These are phyloP conservation scores for Phaeosphaeria sp. DNA, from an alignment of 2,329 filamentous ascomycete genomes.

Conservation along the genomic window DNA sequence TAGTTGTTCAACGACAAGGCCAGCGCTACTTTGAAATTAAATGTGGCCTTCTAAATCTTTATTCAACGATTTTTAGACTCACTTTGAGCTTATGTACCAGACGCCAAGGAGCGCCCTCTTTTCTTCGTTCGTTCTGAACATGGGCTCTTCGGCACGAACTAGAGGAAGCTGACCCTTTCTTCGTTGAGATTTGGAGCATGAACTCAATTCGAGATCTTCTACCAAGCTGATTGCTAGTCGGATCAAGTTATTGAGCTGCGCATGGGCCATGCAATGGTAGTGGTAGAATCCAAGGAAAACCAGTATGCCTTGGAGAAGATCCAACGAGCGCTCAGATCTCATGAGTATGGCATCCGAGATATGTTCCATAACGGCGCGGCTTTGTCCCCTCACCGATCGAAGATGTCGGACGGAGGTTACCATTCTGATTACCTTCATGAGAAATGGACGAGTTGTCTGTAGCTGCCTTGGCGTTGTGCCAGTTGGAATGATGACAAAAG, in stretches of 20 bases:
- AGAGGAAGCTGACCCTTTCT: neutral
- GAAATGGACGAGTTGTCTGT: no score
- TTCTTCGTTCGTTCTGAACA: conserved; percentile 1
- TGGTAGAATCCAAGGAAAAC: conserved; percentile 1
- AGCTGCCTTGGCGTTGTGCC: neutral
- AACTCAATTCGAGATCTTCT: neutral
- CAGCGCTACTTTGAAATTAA: neutral
- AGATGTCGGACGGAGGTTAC: no score
- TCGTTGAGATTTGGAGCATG: neutral
- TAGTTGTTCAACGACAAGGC: neutral
- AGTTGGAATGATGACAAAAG: conserved; percentile 1
- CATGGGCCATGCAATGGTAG: neutral
- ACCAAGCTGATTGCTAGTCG: neutral
- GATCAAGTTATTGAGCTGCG: neutral
- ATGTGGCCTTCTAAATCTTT: no score
- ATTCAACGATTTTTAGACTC: neutral
- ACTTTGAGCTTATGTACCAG: neutral
- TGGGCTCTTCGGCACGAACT: neutral
- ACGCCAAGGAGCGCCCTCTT: conserved; percentile 1
- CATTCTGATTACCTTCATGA: no score
- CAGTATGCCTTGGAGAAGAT: neutral
- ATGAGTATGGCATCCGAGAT: conserved; percentile 1
- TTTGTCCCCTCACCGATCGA: no score
- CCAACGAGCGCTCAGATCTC: conserved; percentile 1
- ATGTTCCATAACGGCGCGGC: neutral